phyloP scores from a whole-genome alignment of 2,329 filamentous ascomycete genomes.

The Ceratocystiopsis sp. region DNA sequence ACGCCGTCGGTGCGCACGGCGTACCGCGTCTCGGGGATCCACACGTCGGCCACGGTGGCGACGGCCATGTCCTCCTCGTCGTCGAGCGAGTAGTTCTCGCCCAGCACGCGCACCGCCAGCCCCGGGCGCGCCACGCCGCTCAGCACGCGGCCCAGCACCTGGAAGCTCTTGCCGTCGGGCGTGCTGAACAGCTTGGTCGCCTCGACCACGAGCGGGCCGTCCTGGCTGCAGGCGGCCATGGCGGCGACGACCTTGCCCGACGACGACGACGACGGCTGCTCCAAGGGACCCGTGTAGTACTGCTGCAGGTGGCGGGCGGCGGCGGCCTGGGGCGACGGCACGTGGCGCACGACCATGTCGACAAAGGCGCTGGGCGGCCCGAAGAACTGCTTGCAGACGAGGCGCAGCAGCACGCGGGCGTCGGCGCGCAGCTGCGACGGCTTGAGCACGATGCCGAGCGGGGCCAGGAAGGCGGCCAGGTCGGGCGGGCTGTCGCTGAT shows the following conservation, averaged over 20 bases:
- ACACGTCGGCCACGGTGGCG: conserved; percentile 70
- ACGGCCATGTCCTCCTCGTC: conserved; percentile 95
- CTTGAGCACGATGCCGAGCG: conserved; percentile 72
- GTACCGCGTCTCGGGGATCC: conserved; percentile 84
- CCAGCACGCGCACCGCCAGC: conserved; percentile 73
- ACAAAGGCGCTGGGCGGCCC: conserved; percentile 79
- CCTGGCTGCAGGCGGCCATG: conserved; percentile 70
- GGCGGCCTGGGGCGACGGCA: conserved; percentile 72
- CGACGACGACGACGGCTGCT: no score
- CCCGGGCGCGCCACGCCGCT: conserved; percentile 77
- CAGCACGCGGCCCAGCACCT: conserved; percentile 80
- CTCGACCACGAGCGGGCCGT: conserved; percentile 82
- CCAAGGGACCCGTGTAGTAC: conserved; percentile 82
- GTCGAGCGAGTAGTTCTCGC: conserved; percentile 88
- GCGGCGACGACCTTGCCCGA: conserved; percentile 54
- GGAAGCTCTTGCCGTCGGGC: conserved; percentile 75
- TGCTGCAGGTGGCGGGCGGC: conserved; percentile 60
- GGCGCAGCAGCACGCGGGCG: conserved; percentile 70
- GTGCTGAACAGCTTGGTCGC: conserved; percentile 89
- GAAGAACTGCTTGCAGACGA: conserved; percentile 93
- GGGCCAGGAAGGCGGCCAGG: conserved; percentile 59
- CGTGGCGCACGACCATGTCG: conserved; percentile 81
- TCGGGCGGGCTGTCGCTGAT: conserved; percentile 81
- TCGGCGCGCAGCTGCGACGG: conserved; percentile 84
- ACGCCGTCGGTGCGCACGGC: conserved; percentile 83